Evolutionary conservation across 805 yeast genomes (phyloP).

Genomic region (Nematodospora valgi): DNA sequence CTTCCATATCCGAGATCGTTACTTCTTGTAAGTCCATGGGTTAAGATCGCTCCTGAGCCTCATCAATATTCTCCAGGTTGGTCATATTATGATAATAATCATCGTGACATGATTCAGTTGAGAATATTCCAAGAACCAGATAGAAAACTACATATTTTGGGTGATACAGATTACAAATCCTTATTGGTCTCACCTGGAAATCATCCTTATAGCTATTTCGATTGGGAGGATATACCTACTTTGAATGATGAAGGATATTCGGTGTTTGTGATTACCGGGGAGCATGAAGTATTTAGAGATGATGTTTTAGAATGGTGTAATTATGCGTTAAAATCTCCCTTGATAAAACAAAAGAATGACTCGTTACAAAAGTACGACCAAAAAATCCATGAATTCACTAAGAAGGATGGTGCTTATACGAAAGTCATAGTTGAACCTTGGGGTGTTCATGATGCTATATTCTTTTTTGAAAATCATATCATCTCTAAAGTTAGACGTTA

Average conservation of each 20-base stretch:
- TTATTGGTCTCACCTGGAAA: conserved; percentile 24
- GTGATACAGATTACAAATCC: conserved; percentile 11
- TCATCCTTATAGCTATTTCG: conserved; percentile 18
- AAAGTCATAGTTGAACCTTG: conserved; percentile 29
- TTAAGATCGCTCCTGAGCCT: conserved; percentile 21
- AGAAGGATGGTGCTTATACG: conserved; percentile 19
- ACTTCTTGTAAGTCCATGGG: conserved; percentile 38
- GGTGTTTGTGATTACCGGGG: conserved; percentile 35
- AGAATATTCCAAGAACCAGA: conserved; percentile 10
- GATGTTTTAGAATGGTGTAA: conserved; percentile 34
- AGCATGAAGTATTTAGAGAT: conserved; percentile 41
- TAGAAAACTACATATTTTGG: conserved; percentile 10
- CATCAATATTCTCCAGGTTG: conserved; percentile 23
- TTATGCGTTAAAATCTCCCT: conserved; percentile 29
- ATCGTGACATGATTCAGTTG: conserved; percentile 18
- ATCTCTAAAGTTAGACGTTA: conserved; percentile 9
- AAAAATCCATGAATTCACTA: conserved; percentile 20
- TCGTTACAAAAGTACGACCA: conserved; percentile 17
- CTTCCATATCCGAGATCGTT: conserved; percentile 23
- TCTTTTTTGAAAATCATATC: conserved; percentile 24
- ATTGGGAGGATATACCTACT: conserved; percentile 33
- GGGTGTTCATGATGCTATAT: conserved; percentile 33
- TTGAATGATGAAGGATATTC: conserved; percentile 21
- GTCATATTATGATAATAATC: conserved; percentile 30
- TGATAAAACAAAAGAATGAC: conserved; percentile 14